phyloP scores from a whole-genome alignment of 441 rosid genomes.

The Eutrema salsugineum region DNA sequence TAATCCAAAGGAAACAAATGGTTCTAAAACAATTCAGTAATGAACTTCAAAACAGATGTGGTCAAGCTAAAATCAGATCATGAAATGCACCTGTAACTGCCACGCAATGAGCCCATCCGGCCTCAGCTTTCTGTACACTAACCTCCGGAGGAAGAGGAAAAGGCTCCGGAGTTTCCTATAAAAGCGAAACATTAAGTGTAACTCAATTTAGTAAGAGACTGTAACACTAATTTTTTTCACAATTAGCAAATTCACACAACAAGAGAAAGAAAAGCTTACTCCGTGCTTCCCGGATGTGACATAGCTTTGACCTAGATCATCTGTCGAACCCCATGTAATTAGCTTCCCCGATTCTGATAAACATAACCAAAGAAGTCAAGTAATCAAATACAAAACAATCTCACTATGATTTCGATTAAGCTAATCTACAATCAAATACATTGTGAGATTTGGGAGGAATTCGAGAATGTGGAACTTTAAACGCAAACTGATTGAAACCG shows the following conservation, averaged over 20 bases:
- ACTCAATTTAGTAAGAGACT: constrained; percentile 6
- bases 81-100: constrained; percentile 68
- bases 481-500: background rate
- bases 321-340: constrained; percentile 98
- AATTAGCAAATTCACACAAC: constrained; percentile 13
- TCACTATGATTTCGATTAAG: background rate
- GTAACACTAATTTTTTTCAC: background rate
- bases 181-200: constrained; percentile 3
- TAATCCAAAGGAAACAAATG: constrained; percentile 5
- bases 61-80: background rate
- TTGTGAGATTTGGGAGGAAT: background rate
- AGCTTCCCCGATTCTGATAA: constrained; percentile 87
- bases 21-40: background rate
- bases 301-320: constrained; percentile 97
- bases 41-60: background rate
- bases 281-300: constrained; percentile 96
- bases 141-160: constrained; percentile 86
- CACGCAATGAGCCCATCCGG: constrained; percentile 99
- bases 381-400: background rate
- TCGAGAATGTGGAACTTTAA: background rate
- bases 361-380: background rate
- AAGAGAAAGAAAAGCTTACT: constrained; percentile 44
- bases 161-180: constrained; percentile 88
- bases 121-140: constrained; percentile 71
- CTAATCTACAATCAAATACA: background rate